Base-by-base conservation (phyloP, 164 flowering plant species). In the Taxillus chinensis region DNA sequence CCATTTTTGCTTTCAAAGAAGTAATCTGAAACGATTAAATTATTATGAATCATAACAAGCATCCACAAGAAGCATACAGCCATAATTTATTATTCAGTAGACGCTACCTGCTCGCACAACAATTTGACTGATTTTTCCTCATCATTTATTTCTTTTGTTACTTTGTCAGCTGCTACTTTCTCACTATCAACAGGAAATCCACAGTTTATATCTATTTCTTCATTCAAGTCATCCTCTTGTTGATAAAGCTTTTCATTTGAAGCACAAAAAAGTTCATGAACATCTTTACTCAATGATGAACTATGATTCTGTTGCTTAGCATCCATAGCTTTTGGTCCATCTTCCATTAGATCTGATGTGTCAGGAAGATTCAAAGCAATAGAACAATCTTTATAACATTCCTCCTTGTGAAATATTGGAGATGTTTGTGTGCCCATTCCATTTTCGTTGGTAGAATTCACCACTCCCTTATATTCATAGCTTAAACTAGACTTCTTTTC, bases 21-120 rank as follows among this genome's bases (percentile, higher is more conserved):
- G 75, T 76, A 61, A 93, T 75, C 97, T 93, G 82, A 67, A 78
- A 61, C 11, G 39, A 13, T n/a, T 61, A 68, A 42, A 60, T 14
- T 14, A 16, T 39, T 53, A 53, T 2, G 2, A 54, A 67, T 12
- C 14, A 39, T 15, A n/a, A 58, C 27, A 27, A 27, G 27, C 27
- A 27, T 27, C 55, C 39, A 57, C 58, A 51, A 3, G 13, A 7
- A n/a, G 37, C 17, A 5, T 17, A 27, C 27, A 27, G n/a, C 27
- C 27, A 27, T 27, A 46, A 59, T 4, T 55, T 49, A 10, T 37
- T 16, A 38, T 17, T 58, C 15, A 59, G 39, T 27, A 2, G 51
- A 45, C 41, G 45, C 12, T 8, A 92, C 98, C 96, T 92, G 93
- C 71, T 80, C 74, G 56, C 38, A 69, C 74, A 90, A 72, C 52